Base-by-base conservation (phyloP, 2,329 filamentous ascomycete species). In the Hypoxylon sp. region DNA sequence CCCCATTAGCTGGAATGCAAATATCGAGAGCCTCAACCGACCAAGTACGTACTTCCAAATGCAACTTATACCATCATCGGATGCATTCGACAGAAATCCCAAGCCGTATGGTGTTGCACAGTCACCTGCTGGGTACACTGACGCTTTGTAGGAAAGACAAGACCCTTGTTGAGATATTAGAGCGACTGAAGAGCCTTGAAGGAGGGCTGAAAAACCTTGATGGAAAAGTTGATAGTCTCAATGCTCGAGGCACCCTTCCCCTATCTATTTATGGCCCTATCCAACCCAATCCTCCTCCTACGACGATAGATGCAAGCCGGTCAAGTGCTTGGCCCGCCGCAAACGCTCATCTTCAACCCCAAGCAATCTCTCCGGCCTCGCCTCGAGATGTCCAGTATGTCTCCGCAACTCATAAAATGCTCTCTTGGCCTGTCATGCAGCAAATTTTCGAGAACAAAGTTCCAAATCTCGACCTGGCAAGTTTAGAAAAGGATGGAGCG, bases 11-110 rank as follows among this genome's bases (percentile, higher is more conserved):
- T 88, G 67, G 84, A 86, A 41, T 91, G 89, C 75, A 81, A 82
- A 68, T 90, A 90, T 75, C 81, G 86, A 71, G 86, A 89, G 70
- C 86, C 87, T 25, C 83, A 85, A 71, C 87, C 87, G 36, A 90
- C 88, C 58, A 90, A 90, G 87, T 89, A 82, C 79, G 86, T 82
- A 63, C 45, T 36, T 65, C 55, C 60, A 45, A 57, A 30, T 49
- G 56, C 49, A 63, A 52, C 28, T 60, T 59, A 9, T 55, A 56
- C 53, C 59, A 50, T 61, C 30, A 34, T 53, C 48, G 32, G 36
- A 60, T 63, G 34, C 32, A 60, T 58, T 48, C 63, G 61, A 65
- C 58, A 32, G 58, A 55, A 55, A 45, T 50, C 43, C 51, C 57
- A 45, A 69, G 49, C 56, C 60, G 59, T 53, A 45, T 61, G 21